Evolutionary conservation across 371 early-diverging fungal species (phyloP).

Genomic region (Rhizopus sp.): DNA sequence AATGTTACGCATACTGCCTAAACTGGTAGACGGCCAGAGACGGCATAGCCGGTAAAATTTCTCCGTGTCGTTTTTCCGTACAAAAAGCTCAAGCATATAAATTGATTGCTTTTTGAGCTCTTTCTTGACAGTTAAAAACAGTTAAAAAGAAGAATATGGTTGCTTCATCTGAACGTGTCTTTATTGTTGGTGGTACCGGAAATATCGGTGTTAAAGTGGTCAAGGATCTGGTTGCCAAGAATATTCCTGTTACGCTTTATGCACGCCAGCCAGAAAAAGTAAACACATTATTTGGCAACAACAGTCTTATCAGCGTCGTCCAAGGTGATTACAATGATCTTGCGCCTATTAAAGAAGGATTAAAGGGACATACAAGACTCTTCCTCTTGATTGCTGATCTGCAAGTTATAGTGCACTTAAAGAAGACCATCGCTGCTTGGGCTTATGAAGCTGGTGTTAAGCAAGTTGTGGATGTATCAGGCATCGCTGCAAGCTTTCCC

Average conservation of each 20-base stretch:
- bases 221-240: constrained; percentile 14
- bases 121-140: no score
- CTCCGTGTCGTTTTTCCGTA: no score
- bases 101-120: no score
- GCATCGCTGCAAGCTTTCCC: constrained; percentile 10
- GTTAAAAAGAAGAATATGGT: no score
- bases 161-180: constrained; percentile 16
- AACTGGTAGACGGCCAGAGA: no score
- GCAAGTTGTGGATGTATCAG: constrained; percentile 38
- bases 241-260: constrained; percentile 19
- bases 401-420: not conserved
- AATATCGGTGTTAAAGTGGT: constrained; percentile 25
- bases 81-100: no score
- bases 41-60: no score
- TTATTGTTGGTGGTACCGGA: constrained; percentile 38
- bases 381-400: constrained; percentile 23
- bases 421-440: constrained; percentile 10
- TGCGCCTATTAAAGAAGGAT: not conserved
- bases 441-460: constrained; percentile 33
- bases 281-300: constrained; percentile 4
- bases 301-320: constrained; percentile 9
- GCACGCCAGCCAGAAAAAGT: constrained; percentile 29
- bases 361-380: constrained; percentile 31
- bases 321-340: constrained; percentile 33
- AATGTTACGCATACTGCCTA: no score